Conservation (phyloP, 768 basidiomycete genomes). For the Leccinum aurantiacum region DNA sequence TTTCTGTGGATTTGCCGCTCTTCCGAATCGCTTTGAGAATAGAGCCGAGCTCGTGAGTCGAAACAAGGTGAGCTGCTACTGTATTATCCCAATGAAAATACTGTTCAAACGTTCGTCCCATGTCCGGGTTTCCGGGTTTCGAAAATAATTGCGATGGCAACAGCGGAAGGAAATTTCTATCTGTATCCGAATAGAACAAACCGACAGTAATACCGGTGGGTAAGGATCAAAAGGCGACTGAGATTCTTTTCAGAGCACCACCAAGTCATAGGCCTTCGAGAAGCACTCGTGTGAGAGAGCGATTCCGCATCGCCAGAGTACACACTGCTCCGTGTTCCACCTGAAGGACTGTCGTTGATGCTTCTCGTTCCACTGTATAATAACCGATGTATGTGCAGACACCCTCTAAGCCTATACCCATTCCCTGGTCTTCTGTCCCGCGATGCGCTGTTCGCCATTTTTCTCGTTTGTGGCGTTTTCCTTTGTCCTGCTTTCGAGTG, state of each 20-base stretch:
- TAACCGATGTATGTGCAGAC: not conserved
- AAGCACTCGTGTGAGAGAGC: not conserved
- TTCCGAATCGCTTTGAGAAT: not conserved
- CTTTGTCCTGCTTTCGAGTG: conserved; percentile 18
- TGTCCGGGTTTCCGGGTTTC: not conserved
- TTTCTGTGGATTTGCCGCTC: not conserved
- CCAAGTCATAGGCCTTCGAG: not conserved
- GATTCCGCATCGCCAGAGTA: not conserved
- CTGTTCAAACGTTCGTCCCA: not conserved
- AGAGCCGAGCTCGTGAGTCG: not conserved
- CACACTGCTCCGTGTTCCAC: not conserved
- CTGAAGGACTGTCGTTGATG: not conserved
- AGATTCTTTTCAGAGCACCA: not conserved
- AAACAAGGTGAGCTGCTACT: not conserved
- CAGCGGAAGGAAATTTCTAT: not conserved
- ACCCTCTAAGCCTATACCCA: not conserved
- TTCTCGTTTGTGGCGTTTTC: conserved; percentile 9
- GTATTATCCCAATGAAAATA: not conserved
- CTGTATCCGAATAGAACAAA: not conserved
- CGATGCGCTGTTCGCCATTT: conserved; percentile 15
- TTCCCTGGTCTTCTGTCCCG: not conserved
- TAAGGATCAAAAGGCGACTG: not conserved
- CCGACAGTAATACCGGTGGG: not conserved
- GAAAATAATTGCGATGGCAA: not conserved
- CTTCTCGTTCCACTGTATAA: not conserved